Conservation (phyloP, 108 stramenopile genomes). For the Skeletonema potamos region DNA sequence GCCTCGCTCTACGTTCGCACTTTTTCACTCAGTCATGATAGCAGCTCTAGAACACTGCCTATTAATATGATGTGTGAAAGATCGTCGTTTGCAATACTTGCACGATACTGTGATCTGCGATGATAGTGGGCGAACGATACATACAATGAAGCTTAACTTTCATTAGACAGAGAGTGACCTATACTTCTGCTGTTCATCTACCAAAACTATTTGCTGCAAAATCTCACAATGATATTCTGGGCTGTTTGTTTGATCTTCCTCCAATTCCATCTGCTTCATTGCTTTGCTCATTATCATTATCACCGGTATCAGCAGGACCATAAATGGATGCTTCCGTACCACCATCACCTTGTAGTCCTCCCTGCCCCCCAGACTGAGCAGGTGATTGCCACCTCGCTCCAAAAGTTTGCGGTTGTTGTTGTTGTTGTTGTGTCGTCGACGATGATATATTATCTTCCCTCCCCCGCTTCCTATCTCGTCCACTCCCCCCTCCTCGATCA, state of each 20-base stretch:
- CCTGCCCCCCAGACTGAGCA: background rate
- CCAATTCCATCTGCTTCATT: background rate
- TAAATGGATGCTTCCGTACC: background rate
- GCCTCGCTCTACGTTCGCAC: no score
- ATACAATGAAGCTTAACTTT: no score
- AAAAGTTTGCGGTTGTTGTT: background rate
- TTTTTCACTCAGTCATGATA: no score
- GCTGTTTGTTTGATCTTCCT: background rate
- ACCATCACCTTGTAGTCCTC: background rate
- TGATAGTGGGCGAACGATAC: no score
- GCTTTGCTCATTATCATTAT: background rate
- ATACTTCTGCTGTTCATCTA: no score
- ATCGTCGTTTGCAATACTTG: no score
- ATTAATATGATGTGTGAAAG: no score
- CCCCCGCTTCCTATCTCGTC: slow-evolving; percentile 20
- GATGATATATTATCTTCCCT: background rate
- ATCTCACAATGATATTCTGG: background rate
- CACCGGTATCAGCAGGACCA: background rate
- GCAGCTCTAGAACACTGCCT: no score
- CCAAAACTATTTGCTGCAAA: background rate
- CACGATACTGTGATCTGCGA: no score
- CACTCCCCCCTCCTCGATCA: slow-evolving; percentile 65
- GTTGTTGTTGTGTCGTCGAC: background rate
- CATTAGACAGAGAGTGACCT: no score
- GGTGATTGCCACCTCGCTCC: slow-evolving; percentile 1